Conservation (phyloP, 352 stramenopile genomes). For the Thraustochytrium striatum region DNA sequence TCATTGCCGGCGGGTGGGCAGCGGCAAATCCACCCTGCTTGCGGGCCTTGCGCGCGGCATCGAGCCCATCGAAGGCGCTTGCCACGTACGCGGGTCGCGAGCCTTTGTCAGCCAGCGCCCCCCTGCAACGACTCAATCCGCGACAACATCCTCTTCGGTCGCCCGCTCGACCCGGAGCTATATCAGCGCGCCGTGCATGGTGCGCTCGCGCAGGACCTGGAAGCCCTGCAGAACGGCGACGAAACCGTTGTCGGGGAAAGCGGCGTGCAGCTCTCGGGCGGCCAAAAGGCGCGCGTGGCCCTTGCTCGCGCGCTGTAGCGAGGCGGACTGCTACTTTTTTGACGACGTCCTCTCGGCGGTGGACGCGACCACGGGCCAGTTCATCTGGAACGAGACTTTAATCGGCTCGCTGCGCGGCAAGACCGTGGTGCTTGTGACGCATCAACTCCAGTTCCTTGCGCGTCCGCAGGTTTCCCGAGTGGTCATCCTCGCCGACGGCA, state of each 20-base stretch:
- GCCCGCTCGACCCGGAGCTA: slow-evolving; percentile 61
- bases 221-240: slow-evolving; percentile 67
- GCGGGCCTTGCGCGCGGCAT: slow-evolving; percentile 54
- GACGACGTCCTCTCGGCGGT: slow-evolving; percentile 59
- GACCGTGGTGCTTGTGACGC: slow-evolving; percentile 76
- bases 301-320: slow-evolving; percentile 60
- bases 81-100: slow-evolving; percentile 40
- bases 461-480: slow-evolving; percentile 58
- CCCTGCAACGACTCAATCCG: slow-evolving; percentile 64
- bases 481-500: slow-evolving; percentile 25
- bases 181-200: slow-evolving; percentile 63
- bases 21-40: slow-evolving; percentile 62
- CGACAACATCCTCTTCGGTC: slow-evolving; percentile 69
- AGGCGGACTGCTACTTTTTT: slow-evolving; percentile 59
- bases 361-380: slow-evolving; percentile 61
- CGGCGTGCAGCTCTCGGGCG: slow-evolving; percentile 65
- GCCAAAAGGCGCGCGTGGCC: slow-evolving; percentile 64
- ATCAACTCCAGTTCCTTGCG: slow-evolving; percentile 80
- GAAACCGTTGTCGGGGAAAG: slow-evolving; percentile 73
- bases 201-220: slow-evolving; percentile 72
- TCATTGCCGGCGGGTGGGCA: slow-evolving; percentile 62
- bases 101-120: slow-evolving; percentile 51
- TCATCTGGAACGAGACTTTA: slow-evolving; percentile 65
- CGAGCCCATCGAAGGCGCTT: neutral
- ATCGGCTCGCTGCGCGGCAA: slow-evolving; percentile 55